Base-by-base conservation (phyloP, 2,329 filamentous ascomycete species). In the Colletotrichum sp. region DNA sequence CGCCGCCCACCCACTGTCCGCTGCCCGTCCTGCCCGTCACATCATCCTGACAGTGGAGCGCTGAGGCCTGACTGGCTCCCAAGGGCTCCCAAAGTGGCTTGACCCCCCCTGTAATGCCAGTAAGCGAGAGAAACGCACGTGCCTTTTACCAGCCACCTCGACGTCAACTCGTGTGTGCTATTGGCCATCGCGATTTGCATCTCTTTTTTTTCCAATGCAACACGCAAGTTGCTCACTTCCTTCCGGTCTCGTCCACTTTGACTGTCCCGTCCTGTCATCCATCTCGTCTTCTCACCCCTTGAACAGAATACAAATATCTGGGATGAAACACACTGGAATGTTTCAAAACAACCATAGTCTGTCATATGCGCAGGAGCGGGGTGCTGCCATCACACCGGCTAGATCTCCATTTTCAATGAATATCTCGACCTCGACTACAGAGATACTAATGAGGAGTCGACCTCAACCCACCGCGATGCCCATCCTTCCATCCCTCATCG, bases 301-400 rank as follows among this genome's bases (percentile, higher is more conserved):
- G 68, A 60, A 36, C 28, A 28, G 22, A 39, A 59, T 52, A 57
- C 55, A 59, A 76, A 69, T 60, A 22, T 65, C 65, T 69, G 48
- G 13, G 70, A 74, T 74, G 71, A 76, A 76, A 76, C 74, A 69
- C 39, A 22, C 8, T 68, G 48, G 57, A 76, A 76, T 76, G 74
- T 76, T 76, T 76, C 59, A 65, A 74, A 76, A 69, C 74, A 76
- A 74, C 22, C 22, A 27, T 34, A 76, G 65, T 68, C 57, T 60
- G 74, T 74, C 25, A 76, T 64, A 13, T 60, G 57, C 34, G 34
- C 28, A 22, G 36, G 15, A 27, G 25, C 30, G 36, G 57, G 69
- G 60, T 61, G 30, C 52, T 36, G 61, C 22, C 32, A 27, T 25
- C 34, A 12, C 34, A 25, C 34, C 61, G 15, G 63, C 34, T 48